Evolutionary conservation across 352 stramenopile species (phyloP), one percentile per base, ranked within the genome.

Genomic region (Phytophthora aleatoria): DNA sequence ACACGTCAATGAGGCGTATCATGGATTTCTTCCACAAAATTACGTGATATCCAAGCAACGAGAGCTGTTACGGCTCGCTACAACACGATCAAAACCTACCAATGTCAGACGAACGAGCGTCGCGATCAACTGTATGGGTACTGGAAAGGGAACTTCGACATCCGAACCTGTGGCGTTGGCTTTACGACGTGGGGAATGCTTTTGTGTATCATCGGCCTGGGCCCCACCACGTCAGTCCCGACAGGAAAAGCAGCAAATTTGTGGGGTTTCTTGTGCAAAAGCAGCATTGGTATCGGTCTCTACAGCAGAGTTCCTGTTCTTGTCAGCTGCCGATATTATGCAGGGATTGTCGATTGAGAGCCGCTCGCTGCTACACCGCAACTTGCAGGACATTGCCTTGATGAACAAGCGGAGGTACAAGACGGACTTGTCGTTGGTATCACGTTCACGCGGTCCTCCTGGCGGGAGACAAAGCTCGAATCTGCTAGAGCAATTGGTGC

Each of bases 201-300:
- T 88, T 57, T 77, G 73, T 45, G 75, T 76, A 27, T 82, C 74
- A 5, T 85, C 78, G 10, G 76, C 78, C 8, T 90, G 79, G 81
- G 70, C 88, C 13, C 79, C 79, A 9, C 67, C 66, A 24, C 69
- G 70, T 12, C 50, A 74, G 31, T 75, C 73, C 5, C 57, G 69
- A 5, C 50, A 70, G 5, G 63, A 67, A 41, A 54, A 57, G 10
- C 57, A 58, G 12, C 28, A 11, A 24, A n/a, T 53, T 24, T 45
- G 52, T n/a, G 67, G 69, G 3, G 52, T 82, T 36, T 41, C 73
- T 16, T 85, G 74, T 28, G 77, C 81, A 7, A 90, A 90, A 50
- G 70, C 61, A 31, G 67, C 70, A 0, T 54, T 90, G 27, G 50
- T 88, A 2, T 75, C 81, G 2, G 64, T 61, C 3, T 50, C 67